Base-by-base conservation (phyloP, 805 yeast genomes). In the Deakozyma indianensis region DNA sequence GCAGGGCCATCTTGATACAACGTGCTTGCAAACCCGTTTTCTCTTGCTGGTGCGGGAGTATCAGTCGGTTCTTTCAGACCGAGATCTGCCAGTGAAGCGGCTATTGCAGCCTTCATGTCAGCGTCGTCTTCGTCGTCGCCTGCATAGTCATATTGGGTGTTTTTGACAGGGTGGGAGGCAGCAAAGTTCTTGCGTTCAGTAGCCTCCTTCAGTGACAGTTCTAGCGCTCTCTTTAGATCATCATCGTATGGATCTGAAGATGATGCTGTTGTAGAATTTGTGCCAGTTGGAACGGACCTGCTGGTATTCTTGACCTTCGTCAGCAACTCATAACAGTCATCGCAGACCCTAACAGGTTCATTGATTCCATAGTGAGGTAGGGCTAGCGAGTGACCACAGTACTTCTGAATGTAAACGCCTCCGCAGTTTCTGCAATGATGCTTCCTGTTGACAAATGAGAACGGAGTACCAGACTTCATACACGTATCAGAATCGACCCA, bases 351-450 rank as follows among this genome's bases (percentile, higher is more conserved):
- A 1, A 90, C 97, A 0, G 94, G 85, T 45, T 82, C 85, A 51
- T 76, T 75, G 35, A 92, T 85, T 0, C 98, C 98, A 43, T 85
- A 69, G 41, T 81, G 80, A 0, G 94, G 90, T 46, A 92, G 66
- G 7, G 88, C 79, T 27, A 78, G 67, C 43, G 62, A 68, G 52
- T 83, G 76, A 1, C 80, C 67, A n/a, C 96, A 85, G 62, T 94
- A 95, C 3, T 75, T 72, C 51, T 83, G 88, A 61, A 94, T 80
- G 58, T 73, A 90, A 0, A 86, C 95, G 2, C 96, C 96, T 22
- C 98, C 98, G 65, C 98, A 92, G 44, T 94, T 82, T 45, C 98
- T 73, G 62, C 98, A 92, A 63, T 92, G 98, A 61, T 92, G 98
- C 60, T 90, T 87, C 57, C 98, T 73, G 60, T 84, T 87, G 49